These are phyloP conservation scores for Solanum tarapatanum DNA, from an alignment of 257 asterid genomes.

Conservation along the genomic window DNA sequence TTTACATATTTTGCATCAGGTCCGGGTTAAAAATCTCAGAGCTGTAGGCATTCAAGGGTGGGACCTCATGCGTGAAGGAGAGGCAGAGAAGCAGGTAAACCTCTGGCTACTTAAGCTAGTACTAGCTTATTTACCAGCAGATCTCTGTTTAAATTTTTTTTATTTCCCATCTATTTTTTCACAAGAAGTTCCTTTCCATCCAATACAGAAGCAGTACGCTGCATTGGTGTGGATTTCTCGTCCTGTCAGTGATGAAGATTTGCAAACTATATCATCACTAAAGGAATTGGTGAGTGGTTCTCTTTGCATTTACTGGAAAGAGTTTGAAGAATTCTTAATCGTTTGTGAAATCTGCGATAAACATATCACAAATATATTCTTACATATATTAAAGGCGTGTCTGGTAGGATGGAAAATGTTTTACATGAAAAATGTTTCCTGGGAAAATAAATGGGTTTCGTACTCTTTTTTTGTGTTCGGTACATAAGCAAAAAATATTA, in stretches of 20 bases:
- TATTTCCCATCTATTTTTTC: not conserved
- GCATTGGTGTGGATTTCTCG: constrained; percentile 93
- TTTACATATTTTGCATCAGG: constrained; percentile 27
- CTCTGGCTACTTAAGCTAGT: not conserved
- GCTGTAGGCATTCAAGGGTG: constrained; percentile 69
- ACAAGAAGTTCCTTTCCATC: not conserved
- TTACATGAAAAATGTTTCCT: not conserved
- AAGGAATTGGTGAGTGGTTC: constrained; percentile 46
- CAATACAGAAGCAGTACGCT: constrained; percentile 73
- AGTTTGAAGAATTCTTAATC: not conserved
- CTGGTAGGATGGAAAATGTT: not conserved
- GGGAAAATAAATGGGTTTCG: not conserved
- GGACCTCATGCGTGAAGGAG: constrained; percentile 98
- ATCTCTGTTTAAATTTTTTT: not conserved
- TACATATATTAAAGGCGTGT: not conserved
- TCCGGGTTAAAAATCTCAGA: constrained; percentile 65
- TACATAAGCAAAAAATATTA: not conserved
- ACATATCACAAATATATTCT: not conserved
- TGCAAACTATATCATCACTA: constrained; percentile 32
- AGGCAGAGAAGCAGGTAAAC: constrained; percentile 88
- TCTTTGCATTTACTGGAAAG: not conserved
- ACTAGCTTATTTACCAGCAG: not conserved
- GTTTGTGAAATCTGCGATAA: not conserved
- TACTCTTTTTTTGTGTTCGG: not conserved
- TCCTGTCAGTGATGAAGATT: constrained; percentile 44